Evolutionary conservation across 306 rosid species (phyloP).

Genomic region (Cercis canadensis): DNA sequence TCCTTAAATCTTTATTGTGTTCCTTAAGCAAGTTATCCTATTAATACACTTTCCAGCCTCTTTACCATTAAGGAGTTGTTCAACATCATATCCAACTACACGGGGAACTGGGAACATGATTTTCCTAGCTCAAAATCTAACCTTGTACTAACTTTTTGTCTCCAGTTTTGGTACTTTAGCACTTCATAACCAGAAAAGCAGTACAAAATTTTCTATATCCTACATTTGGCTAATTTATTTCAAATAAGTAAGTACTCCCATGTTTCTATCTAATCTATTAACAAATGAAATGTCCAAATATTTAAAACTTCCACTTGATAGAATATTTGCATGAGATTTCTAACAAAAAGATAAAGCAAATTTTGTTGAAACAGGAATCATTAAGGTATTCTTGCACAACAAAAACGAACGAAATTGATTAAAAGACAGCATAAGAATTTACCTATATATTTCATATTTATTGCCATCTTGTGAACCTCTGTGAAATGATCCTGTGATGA

Average conservation of each 20-base stretch:
- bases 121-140: conserved; percentile 3
- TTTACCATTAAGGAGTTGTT: not conserved
- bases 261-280: conserved; percentile 21
- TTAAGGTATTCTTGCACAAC: not conserved
- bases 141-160: not conserved
- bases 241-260: not conserved
- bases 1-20: not conserved
- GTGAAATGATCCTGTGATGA: conserved; percentile 74
- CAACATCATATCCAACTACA: no score
- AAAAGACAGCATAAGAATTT: conserved; percentile 22
- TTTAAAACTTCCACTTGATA: no score
- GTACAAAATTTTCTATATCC: no score
- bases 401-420: not conserved
- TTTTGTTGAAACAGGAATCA: conserved; percentile 12
- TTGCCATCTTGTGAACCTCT: conserved; percentile 58
- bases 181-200: no score
- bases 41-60: not conserved
- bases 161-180: not conserved
- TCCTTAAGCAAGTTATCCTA: not conserved
- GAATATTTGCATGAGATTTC: conserved; percentile 10
- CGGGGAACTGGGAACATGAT: not conserved
- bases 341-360: conserved; percentile 1
- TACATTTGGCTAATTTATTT: no score
- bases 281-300: no score
- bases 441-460: conserved; percentile 97